Conservation (phyloP, 306 rosid genomes). For the Hippophae rhamnoides region DNA sequence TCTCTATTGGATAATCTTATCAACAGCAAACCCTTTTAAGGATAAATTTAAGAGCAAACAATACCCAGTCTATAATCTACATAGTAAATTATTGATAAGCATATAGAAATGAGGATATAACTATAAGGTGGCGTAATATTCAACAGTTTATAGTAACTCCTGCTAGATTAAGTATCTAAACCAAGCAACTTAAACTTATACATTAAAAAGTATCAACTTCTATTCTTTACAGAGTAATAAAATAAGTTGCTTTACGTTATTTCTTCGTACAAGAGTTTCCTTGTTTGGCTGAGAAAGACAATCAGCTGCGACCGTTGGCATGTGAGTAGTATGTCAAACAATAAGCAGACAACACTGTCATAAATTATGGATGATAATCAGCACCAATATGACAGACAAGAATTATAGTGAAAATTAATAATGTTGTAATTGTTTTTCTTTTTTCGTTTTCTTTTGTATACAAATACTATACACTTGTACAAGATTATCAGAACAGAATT, state of each 20-base stretch:
- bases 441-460: no score
- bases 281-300: slow-evolving; percentile 32
- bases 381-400: no score
- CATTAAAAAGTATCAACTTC: slow-evolving; percentile 20
- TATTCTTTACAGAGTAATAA: slow-evolving; percentile 25
- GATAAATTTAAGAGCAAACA: no score
- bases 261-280: slow-evolving; percentile 23
- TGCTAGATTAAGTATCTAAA: slow-evolving; percentile 16
- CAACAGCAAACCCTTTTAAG: not conserved
- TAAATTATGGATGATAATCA: no score
- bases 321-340: no score
- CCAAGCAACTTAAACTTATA: slow-evolving; percentile 21
- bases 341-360: no score
- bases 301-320: no score
- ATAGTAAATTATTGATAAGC: slow-evolving; percentile 2
- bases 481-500: no score
- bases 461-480: no score
- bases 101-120: slow-evolving; percentile 12
- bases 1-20: slow-evolving; percentile 5
- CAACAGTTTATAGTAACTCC: slow-evolving; percentile 26
- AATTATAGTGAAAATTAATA: no score
- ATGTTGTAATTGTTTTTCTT: no score
- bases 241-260: slow-evolving; percentile 24
- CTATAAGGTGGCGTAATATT: slow-evolving; percentile 2
- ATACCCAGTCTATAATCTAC: slow-evolving; percentile 2